Conservation (phyloP, 2,329 filamentous ascomycete genomes). For the Beauveria sp. region DNA sequence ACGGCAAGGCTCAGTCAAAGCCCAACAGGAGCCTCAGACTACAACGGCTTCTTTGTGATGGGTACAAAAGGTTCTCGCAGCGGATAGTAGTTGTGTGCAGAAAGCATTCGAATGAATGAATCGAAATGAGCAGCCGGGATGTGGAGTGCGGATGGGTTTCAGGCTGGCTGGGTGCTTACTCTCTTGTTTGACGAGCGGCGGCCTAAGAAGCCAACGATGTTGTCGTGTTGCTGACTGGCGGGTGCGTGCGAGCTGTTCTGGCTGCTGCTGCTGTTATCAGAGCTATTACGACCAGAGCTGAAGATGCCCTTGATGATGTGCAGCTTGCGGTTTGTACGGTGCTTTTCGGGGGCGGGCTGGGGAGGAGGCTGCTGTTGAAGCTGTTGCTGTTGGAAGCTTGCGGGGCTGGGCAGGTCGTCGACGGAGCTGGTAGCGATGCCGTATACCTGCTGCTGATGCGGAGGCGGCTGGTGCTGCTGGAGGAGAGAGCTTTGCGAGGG, state of each 20-base stretch:
- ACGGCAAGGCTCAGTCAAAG: neutral
- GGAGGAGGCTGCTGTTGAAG: conserved; percentile 26
- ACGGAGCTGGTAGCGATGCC: conserved; percentile 20
- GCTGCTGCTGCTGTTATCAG: conserved; percentile 21
- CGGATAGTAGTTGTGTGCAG: neutral
- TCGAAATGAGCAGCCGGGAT: neutral
- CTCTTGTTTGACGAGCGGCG: conserved; percentile 49
- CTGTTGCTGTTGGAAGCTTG: conserved; percentile 19
- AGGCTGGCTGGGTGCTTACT: conserved; percentile 40
- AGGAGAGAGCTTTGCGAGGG: conserved; percentile 24
- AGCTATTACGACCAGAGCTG: conserved; percentile 28
- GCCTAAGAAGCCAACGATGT: conserved; percentile 39
- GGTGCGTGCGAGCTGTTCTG: conserved; percentile 21
- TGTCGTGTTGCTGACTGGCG: conserved; percentile 32
- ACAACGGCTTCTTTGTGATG: neutral
- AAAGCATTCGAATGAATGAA: neutral
- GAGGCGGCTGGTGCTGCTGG: conserved; percentile 22
- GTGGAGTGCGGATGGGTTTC: neutral
- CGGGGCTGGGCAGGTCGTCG: conserved; percentile 18
- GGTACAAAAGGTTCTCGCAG: neutral
- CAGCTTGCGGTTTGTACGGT: conserved; percentile 43
- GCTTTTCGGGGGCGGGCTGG: conserved; percentile 27
- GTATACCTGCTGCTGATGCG: conserved; percentile 25
- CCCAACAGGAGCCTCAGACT: conserved; percentile 15
- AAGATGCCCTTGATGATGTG: conserved; percentile 43